phyloP scores from a whole-genome alignment of 2,329 filamentous ascomycete species.

The Verticillium dahliae region DNA sequence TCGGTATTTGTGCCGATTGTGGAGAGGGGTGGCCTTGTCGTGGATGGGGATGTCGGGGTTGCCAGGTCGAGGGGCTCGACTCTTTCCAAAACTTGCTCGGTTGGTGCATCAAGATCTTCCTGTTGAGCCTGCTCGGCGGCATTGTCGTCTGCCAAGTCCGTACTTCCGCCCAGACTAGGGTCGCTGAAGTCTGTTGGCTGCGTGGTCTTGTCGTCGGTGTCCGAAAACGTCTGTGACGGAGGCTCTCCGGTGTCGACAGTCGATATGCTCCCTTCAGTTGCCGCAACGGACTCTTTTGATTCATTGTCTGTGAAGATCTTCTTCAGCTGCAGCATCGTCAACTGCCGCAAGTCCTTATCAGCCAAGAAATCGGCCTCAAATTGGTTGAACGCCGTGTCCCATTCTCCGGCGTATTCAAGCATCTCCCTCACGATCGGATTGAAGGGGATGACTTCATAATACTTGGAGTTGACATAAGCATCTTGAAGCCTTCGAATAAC shows the following conservation, averaged over 20 bases:
- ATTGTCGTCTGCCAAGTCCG: slow-evolving; percentile 1
- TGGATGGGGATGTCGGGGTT: slow-evolving; percentile 24
- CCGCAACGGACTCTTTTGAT: slow-evolving; percentile 66
- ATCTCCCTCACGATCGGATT: slow-evolving; percentile 85
- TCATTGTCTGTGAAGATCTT: slow-evolving; percentile 93
- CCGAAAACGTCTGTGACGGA: slow-evolving; percentile 36
- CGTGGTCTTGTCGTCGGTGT: slow-evolving; percentile 39
- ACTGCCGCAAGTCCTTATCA: slow-evolving; percentile 88
- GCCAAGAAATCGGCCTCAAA: slow-evolving; percentile 94
- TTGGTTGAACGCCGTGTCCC: slow-evolving; percentile 84
- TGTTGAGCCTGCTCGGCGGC: slow-evolving; percentile 11
- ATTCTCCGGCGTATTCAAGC: slow-evolving; percentile 86
- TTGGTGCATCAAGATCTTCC: slow-evolving; percentile 15
- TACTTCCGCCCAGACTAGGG: not conserved
- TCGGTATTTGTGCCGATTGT: not conserved
- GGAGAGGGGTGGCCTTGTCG: not conserved
- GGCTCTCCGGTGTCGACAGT: slow-evolving; percentile 43
- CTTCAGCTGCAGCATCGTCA: slow-evolving; percentile 87
- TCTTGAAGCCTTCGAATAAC: slow-evolving; percentile 76
- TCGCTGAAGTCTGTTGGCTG: slow-evolving; percentile 33
- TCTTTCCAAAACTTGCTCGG: slow-evolving; percentile 33
- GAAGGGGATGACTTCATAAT: slow-evolving; percentile 93
- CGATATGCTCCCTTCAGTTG: slow-evolving; percentile 60
- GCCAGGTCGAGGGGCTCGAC: slow-evolving; percentile 46
- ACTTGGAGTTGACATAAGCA: slow-evolving; percentile 87